Evolutionary conservation across 1,139 yeast genomes (phyloP), one percentile per base, ranked within the genome.

Genomic region (Eremothecium cymbalariae): DNA sequence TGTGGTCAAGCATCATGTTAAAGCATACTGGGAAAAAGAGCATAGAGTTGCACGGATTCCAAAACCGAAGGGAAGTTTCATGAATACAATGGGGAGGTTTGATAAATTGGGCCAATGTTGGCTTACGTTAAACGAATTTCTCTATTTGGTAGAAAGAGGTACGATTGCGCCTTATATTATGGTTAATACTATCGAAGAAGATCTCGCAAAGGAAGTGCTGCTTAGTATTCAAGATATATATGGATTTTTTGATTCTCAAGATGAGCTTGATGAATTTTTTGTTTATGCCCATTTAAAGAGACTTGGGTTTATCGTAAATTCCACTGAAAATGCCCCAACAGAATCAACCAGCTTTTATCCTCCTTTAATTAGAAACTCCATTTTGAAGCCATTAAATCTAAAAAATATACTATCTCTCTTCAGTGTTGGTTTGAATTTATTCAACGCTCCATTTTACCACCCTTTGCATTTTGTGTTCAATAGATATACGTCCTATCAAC

Each of bases 101-200:
- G 77, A 71, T 40, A 55, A 59, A 7, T 45, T 60, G 1, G 73
- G 74, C 2, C 59, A 59, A 17, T 64, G 70, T 15, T 67, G 72
- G 65, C 61, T 88, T 26, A 63, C 61, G 14, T 70, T 74, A 8
- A 74, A 83, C 39, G 97, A 88, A 49, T 69, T 78, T 4, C 61
- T 85, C 1, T 88, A 86, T 54, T 63, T 88, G 37, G 72, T 78
- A 2, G 95, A 88, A 55, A 66, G 97, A 51, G 97, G 97, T 0
- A 72, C 85, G 2, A 64, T 85, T 55, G 64, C 74, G 17, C 72
- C 83, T 14, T 74, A 65, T 52, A 57, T 65, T 37, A 41, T 39
- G 3, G 40, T 47, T 11, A 35, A 46, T 12, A 17, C 19, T 5
- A 12, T 16, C 11, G 45, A 50, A 11, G 43, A 41, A 1, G 44